These are phyloP conservation scores for Royoungia palumana DNA, from an alignment of 768 basidiomycete species.

Conservation along the genomic window DNA sequence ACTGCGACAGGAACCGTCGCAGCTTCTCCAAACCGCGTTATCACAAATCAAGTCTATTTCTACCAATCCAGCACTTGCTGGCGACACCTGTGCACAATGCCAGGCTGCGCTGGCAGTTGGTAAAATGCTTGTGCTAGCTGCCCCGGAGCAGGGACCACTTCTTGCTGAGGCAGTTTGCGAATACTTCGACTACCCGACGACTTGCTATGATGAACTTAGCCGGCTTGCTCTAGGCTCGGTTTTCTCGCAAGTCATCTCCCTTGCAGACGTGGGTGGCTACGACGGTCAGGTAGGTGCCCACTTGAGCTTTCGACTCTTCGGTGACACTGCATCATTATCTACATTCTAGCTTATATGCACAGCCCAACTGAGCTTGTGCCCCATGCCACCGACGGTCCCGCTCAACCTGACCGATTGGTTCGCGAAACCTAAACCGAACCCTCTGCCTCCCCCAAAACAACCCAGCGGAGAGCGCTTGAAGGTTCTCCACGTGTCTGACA, in stretches of 20 bases:
- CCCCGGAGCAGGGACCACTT: constrained; percentile 40
- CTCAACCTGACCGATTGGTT: constrained; percentile 50
- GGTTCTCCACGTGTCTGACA: constrained; percentile 48
- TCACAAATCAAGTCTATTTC: constrained; percentile 38
- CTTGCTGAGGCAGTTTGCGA: constrained; percentile 43
- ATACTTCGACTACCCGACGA: constrained; percentile 36
- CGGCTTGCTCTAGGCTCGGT: constrained; percentile 38
- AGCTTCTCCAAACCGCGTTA: constrained; percentile 39
- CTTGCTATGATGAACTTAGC: constrained; percentile 36
- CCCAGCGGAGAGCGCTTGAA: constrained; percentile 46
- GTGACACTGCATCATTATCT: too few species aligned
- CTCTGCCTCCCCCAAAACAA: constrained; percentile 39
- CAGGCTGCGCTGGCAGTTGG: constrained; percentile 37
- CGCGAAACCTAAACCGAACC: constrained; percentile 48
- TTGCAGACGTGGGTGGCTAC: constrained; percentile 45
- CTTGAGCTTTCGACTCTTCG: too few species aligned
- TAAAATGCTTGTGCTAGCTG: constrained; percentile 43
- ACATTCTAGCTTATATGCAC: constrained; percentile 32
- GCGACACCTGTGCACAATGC: constrained; percentile 39
- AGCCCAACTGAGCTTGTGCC: constrained; percentile 34
- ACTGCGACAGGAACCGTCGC: constrained; percentile 28
- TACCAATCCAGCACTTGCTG: constrained; percentile 36
- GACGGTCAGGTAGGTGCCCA: constrained; percentile 44
- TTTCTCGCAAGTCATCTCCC: constrained; percentile 47
- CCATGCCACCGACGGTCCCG: constrained; percentile 38